phyloP scores from a whole-genome alignment of 805 yeast genomes.

The Sugiyamaella chiloensis region DNA sequence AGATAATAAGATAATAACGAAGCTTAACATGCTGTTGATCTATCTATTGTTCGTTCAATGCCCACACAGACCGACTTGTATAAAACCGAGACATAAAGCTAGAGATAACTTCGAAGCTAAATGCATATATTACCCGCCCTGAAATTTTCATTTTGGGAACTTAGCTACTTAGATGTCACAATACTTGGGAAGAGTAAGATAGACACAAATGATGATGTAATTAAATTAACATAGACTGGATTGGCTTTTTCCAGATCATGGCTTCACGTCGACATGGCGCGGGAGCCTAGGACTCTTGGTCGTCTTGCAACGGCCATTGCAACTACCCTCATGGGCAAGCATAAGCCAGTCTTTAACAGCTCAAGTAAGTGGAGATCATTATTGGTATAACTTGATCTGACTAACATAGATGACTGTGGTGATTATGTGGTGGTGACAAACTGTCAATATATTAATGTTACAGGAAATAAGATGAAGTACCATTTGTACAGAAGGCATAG shows the following conservation, averaged over 20 bases:
- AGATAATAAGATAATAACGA: no score
- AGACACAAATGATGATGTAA: background rate
- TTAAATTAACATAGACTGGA: constrained; percentile 45
- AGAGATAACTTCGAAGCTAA: no score
- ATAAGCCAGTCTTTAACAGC: constrained; percentile 83
- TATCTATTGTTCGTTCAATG: no score
- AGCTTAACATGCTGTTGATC: no score
- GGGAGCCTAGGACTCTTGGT: constrained; percentile 83
- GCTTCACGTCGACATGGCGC: constrained; percentile 93
- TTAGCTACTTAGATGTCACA: constrained; percentile 34
- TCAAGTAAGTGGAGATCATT: constrained; percentile 36
- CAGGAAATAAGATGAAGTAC: constrained; percentile 79
- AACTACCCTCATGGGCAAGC: constrained; percentile 88
- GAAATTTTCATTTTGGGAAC: background rate
- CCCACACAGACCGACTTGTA: no score
- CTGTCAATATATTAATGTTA: constrained; percentile 73
- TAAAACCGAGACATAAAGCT: no score
- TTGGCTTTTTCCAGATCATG: constrained; percentile 80
- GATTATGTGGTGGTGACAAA: constrained; percentile 97
- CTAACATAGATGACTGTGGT: constrained; percentile 71
- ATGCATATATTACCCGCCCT: constrained; percentile 10
- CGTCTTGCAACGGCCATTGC: constrained; percentile 90
- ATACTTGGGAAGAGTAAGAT: constrained; percentile 37
- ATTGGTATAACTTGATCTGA: constrained; percentile 15
- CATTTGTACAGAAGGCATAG: constrained; percentile 89